A percentile compares a stretch with the other conserved stretches of the same genome.
Conservation (phyloP, 352 stramenopile genomes). For the Globisporangium emineosum region DNA sequence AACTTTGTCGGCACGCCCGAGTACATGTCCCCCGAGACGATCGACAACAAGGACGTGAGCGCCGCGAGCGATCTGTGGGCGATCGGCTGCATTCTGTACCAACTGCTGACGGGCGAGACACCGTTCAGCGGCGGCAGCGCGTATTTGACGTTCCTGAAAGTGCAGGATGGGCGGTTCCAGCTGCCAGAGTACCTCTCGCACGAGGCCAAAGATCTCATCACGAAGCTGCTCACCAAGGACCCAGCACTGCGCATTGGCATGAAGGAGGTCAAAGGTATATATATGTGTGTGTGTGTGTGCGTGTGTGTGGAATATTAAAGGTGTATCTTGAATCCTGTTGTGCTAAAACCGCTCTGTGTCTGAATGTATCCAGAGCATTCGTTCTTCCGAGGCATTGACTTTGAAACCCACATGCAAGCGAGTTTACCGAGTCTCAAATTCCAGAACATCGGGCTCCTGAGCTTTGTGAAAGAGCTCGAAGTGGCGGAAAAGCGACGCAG, state of each 20-base stretch:
- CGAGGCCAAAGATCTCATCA: conserved; percentile 60
- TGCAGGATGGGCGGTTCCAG: conserved; percentile 57
- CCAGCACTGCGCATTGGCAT: conserved; percentile 40
- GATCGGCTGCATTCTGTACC: conserved; percentile 73
- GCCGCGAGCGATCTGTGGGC: conserved; percentile 71
- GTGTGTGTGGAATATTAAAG: not conserved
- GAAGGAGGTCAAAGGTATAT: conserved; percentile 56
- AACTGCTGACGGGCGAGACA: conserved; percentile 76
- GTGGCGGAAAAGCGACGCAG: conserved; percentile 29
- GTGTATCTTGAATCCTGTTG: too few relatives aligned
- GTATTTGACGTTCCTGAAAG: conserved; percentile 78
- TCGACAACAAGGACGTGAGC: conserved; percentile 74
- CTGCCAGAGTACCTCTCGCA: conserved; percentile 64
- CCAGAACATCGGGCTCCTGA: conserved; percentile 40
- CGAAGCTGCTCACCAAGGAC: conserved; percentile 46
- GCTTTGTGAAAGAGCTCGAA: conserved; percentile 41
- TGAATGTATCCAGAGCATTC: conserved; percentile 53
- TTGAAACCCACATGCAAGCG: conserved; percentile 51
- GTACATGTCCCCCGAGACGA: conserved; percentile 86
- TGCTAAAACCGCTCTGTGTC: too few relatives aligned
- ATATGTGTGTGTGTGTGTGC: not conserved
- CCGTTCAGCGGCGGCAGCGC: conserved; percentile 74
- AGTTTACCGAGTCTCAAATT: conserved; percentile 35
- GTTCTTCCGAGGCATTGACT: conserved; percentile 74
- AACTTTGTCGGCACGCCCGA: conserved; percentile 89